Evolutionary conservation across 2,329 filamentous ascomycete species (phyloP).

Genomic region (Aspergillus sp.): DNA sequence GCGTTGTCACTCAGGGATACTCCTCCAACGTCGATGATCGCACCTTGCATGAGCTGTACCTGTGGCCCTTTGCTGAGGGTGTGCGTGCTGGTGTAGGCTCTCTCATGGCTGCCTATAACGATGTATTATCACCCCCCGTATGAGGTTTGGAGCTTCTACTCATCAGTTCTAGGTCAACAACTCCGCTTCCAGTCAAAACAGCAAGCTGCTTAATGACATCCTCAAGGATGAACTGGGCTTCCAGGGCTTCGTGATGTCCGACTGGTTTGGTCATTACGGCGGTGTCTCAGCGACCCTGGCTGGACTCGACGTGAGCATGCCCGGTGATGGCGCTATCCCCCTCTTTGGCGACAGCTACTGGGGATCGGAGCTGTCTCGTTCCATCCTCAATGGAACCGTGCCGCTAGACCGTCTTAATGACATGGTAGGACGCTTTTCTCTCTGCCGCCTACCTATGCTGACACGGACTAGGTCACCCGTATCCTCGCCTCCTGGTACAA

Average conservation of each 20-base stretch:
- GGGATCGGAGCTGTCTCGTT: constrained; percentile 54
- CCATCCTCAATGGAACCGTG: constrained; percentile 57
- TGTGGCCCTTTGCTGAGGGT: constrained; percentile 52
- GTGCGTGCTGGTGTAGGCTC: constrained; percentile 48
- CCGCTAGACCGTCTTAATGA: constrained; percentile 56
- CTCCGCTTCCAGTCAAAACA: constrained; percentile 65
- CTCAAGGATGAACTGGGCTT: constrained; percentile 73
- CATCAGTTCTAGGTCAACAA: constrained; percentile 54
- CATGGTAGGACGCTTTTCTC: constrained; percentile 29
- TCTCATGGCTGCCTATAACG: constrained; percentile 44
- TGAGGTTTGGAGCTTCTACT: background rate
- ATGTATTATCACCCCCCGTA: constrained; percentile 23
- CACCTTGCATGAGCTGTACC: constrained; percentile 45
- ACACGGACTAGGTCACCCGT: constrained; percentile 45
- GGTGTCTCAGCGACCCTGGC: constrained; percentile 59
- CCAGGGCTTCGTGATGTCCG: constrained; percentile 68
- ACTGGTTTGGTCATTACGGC: constrained; percentile 64
- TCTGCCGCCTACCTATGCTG: background rate
- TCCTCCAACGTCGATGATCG: constrained; percentile 52
- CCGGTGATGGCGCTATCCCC: constrained; percentile 56
- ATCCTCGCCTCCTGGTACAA: constrained; percentile 58
- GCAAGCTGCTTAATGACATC: constrained; percentile 65
- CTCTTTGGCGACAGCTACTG: constrained; percentile 54
- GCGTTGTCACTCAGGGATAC: constrained; percentile 34
- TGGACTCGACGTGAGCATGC: constrained; percentile 70